These are phyloP conservation scores for Cryphonectria carpinicola DNA, from an alignment of 2,329 filamentous ascomycete genomes.

Conservation along the genomic window DNA sequence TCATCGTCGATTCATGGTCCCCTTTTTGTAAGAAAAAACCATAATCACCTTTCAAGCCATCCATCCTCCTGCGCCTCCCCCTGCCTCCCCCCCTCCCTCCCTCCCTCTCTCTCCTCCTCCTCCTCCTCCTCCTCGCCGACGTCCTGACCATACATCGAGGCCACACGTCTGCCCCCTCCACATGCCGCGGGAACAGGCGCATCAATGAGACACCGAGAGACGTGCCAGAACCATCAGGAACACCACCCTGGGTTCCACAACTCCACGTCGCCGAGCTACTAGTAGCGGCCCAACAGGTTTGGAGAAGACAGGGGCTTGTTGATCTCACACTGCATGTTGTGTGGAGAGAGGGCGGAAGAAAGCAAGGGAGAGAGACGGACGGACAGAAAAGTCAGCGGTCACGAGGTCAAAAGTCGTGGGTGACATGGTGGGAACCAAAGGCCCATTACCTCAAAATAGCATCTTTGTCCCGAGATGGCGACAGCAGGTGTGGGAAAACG, in stretches of 20 bases:
- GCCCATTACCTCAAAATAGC: background rate
- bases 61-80: background rate
- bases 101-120: no score
- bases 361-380: background rate
- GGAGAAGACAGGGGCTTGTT: constrained; percentile 2
- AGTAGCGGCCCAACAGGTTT: background rate
- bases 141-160: background rate
- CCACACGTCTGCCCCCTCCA: background rate
- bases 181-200: constrained; percentile 1
- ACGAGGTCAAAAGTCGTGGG: background rate
- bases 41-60: background rate
- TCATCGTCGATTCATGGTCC: background rate
- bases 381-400: background rate
- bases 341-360: background rate
- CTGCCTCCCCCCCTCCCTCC: no score
- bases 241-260: background rate
- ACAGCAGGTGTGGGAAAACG: background rate
- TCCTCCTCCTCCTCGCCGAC: background rate
- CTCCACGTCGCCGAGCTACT: constrained; percentile 2
- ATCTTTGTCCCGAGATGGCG: constrained; percentile 19
- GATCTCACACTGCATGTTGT: background rate
- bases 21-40: constrained; percentile 9
- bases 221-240: background rate
- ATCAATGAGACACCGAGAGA: constrained; percentile 17
- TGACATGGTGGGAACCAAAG: background rate